Percentiles rank a stretch among this genome's conserved stretches.
phyloP scores from a whole-genome alignment of 2,329 filamentous ascomycete species.

The Colletotrichum sp. region DNA sequence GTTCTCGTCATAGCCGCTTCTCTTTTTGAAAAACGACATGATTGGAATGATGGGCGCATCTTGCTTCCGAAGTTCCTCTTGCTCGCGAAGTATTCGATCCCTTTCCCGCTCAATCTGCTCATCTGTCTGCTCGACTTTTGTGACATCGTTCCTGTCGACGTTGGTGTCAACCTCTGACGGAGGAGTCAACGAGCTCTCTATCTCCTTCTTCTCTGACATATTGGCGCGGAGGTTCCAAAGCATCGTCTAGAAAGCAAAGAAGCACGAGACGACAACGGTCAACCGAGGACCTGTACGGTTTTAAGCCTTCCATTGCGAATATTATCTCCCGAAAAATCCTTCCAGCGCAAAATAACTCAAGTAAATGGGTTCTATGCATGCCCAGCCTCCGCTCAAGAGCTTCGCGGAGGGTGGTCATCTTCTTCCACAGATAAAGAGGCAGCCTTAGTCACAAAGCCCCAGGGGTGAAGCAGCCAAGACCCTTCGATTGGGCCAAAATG shows the following conservation, averaged over 20 bases:
- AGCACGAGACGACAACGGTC: not conserved
- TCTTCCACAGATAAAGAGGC: not conserved
- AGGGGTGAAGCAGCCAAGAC: not conserved
- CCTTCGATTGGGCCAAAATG: not conserved
- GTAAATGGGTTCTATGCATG: not conserved
- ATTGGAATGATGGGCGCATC: constrained; percentile 26
- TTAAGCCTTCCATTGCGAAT: not conserved
- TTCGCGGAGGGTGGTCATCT: not conserved
- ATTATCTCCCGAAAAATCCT: rapidly evolving
- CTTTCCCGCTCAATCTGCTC: constrained; percentile 10
- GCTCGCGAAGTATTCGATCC: constrained; percentile 5
- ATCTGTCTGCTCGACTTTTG: not conserved
- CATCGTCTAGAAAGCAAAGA: not conserved
- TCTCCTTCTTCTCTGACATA: not conserved
- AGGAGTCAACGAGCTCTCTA: not conserved
- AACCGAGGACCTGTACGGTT: not conserved
- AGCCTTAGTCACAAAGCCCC: not conserved
- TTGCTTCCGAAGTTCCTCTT: constrained; percentile 25
- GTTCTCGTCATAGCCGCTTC: constrained; percentile 20
- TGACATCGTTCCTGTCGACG: not conserved
- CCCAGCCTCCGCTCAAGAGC: not conserved
- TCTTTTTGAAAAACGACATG: constrained; percentile 26
- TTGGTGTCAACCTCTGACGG: not conserved
- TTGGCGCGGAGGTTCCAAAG: not conserved
- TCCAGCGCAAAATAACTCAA: not conserved